Evolutionary conservation across 2,329 filamentous ascomycete species (phyloP).

Genomic region (Penicillium sp.): DNA sequence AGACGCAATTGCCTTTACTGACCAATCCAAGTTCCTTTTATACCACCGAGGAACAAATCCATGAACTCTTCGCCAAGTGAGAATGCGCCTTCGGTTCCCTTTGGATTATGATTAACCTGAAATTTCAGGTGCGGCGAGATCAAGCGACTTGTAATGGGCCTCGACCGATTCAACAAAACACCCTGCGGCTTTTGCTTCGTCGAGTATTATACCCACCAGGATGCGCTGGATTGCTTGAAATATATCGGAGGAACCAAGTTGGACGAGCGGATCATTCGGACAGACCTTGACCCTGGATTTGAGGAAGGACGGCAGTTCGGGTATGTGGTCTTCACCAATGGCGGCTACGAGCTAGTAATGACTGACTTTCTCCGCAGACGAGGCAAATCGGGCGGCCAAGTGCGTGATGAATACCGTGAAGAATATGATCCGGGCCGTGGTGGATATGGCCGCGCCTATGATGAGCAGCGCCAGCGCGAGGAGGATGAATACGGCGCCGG

Average conservation of each 20-base stretch:
- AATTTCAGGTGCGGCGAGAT: conserved; percentile 75
- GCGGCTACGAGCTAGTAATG: neutral
- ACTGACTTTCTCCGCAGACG: conserved; percentile 48
- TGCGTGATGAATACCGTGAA: conserved; percentile 94
- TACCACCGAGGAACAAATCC: conserved; percentile 98
- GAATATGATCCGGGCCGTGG: conserved; percentile 95
- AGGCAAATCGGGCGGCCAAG: conserved; percentile 93
- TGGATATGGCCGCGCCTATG: conserved; percentile 76
- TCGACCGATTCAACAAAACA: conserved; percentile 95
- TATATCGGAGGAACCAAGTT: conserved; percentile 98
- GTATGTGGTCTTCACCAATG: conserved; percentile 34
- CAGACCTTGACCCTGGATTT: conserved; percentile 93
- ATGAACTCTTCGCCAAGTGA: conserved; percentile 89
- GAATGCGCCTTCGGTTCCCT: conserved; percentile 8
- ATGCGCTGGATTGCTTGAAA: conserved; percentile 97
- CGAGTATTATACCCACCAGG: conserved; percentile 97
- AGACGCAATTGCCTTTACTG: conserved; percentile 13
- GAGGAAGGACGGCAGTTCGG: conserved; percentile 95
- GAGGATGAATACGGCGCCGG: conserved; percentile 60
- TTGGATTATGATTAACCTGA: conserved; percentile 6
- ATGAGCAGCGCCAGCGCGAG: conserved; percentile 57
- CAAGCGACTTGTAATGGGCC: conserved; percentile 95
- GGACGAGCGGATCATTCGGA: conserved; percentile 93
- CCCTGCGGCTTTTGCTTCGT: conserved; percentile 99
- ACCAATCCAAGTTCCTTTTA: conserved; percentile 73